Base-by-base conservation (phyloP, 768 basidiomycete genomes). In the Cystofilobasidium macerans region DNA sequence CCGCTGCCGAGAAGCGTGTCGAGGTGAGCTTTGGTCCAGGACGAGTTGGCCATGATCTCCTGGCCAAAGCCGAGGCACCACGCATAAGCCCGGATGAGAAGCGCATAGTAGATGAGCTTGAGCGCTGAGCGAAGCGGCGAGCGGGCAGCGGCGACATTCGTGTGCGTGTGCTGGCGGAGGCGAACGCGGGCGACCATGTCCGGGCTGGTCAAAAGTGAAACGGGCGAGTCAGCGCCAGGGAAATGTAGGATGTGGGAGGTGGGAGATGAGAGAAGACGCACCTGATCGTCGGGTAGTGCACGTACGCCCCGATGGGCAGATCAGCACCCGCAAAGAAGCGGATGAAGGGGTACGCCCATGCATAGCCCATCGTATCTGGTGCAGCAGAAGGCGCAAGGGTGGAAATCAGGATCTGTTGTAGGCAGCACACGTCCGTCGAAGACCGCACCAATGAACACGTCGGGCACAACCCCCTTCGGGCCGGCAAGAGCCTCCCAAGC, bases 351-450 rank as follows among this genome's bases (percentile, higher is more conserved):
- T 89, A 91, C 1, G 90, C 89, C 73, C 97, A 97, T 0, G 92
- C 91, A 71, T 92, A 95, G 33, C 95, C 95, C 93, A 98, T 98
- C 0, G 92, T 90, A 74, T 99, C 94, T 95, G 70, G 2, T 51
- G 54, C 24, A 32, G 38, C 59, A 47, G 30, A n/a, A 59, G 53
- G 67, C 57, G 69, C 30, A 42, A 20, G 9, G 5, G 16, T 4
- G 16, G 42, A 8, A 20, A 70, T 65, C 67, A 64, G 51, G 7
- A 30, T 24, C 24, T 22, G 47, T 48, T 48, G 12, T 9, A 38
- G 36, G 18, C 9, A 13, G 28, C 48, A n/a, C n/a, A n/a, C n/a
- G n/a, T n/a, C n/a, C n/a, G n/a, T n/a, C 30, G 51, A 12, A 20
- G 30, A 51, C 26, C 82, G 40, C 53, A 91, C 92, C 92, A 42